Evolutionary conservation across 495 filamentous ascomycete species (phyloP), one percentile per base, ranked within the genome.

Genomic region (Podospora sp.): DNA sequence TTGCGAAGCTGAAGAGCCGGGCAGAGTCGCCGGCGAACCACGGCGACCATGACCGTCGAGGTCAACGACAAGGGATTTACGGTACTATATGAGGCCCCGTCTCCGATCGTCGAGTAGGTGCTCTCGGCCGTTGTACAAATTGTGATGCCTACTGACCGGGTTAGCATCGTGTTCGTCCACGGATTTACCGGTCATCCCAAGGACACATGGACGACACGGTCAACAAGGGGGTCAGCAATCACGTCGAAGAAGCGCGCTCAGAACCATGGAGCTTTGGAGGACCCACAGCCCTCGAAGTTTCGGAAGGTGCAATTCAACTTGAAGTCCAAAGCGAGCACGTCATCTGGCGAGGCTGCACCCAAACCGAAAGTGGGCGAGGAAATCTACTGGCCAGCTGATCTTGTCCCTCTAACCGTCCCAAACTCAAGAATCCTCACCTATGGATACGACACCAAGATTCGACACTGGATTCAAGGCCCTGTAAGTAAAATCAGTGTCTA

Each of bases 141-240:
- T 46, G 5, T 6, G 24, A 9, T 27, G 12, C 35, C 33, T 11
- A 63, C n/a, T 62, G 14, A 50, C 18, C n/a, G 11, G 16, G 20
- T n/a, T 22, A 68, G 66, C 40, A 33, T 68, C 7, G 55, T 64
- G 24, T 69, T 65, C 21, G 35, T 65, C 2, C 58, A 69, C 40
- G 62, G 67, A 27, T 56, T 72, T 40, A 61, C 52, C 21, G 67
- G 70, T 0, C 65, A 68, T 33, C 67, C 67, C 46, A 65, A 58
- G 29, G 58, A 69, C 33, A 69, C 63, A 1, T 62, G 63, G 67
- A 62, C 63, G 21, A 62, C 62, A 25, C 16, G 21, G 11, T 12
- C 33, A 12, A 62, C 40, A 50, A 1, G 14, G 0, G 29, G 11
- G 14, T 24, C 24, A 7, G 50, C 20, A 18, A 65, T 16, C 27